Evolutionary conservation across 176 grass and related monocot genomes (phyloP).

Genomic region (Triticum dicoccoides): DNA sequence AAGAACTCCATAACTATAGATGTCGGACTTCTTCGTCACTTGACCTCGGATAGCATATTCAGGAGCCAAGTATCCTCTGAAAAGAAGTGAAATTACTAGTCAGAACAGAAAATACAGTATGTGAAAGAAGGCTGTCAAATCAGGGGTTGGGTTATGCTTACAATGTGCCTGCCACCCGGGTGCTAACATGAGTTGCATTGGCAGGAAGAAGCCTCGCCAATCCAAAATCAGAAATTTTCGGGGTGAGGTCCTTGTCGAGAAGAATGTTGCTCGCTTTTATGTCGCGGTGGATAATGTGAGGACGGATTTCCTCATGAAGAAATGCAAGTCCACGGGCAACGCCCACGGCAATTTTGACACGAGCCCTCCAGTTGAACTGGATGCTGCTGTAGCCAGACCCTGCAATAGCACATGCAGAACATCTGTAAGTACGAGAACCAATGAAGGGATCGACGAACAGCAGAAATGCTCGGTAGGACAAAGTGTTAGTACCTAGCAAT

Average conservation of each 20-base stretch:
- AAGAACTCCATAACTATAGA: slow-evolving; percentile 87
- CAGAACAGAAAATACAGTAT: not conserved
- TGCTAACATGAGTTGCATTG: slow-evolving; percentile 87
- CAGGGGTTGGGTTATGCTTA: slow-evolving; percentile 24
- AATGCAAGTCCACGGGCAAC: slow-evolving; percentile 77
- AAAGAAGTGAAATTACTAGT: slow-evolving; percentile 17
- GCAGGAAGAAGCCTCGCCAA: slow-evolving; percentile 72
- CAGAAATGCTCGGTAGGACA: not conserved
- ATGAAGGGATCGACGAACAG: not conserved
- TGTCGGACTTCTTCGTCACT: slow-evolving; percentile 78
- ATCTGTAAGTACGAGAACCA: not conserved
- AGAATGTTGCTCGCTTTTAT: slow-evolving; percentile 98
- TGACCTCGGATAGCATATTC: slow-evolving; percentile 95
- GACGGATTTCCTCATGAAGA: slow-evolving; percentile 74
- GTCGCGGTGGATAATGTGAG: slow-evolving; percentile 83
- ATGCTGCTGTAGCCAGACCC: slow-evolving; percentile 57
- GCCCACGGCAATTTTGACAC: slow-evolving; percentile 75
- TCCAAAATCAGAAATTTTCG: slow-evolving; percentile 90
- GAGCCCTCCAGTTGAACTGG: slow-evolving; percentile 62
- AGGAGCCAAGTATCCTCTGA: slow-evolving; percentile 81
- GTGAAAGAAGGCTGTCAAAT: not conserved
- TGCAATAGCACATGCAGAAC: slow-evolving; percentile 31
- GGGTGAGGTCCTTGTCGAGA: slow-evolving; percentile 70
- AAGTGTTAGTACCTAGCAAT: slow-evolving; percentile 57
- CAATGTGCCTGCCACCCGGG: slow-evolving; percentile 90